Percentiles rank a stretch among this genome's conserved stretches.
phyloP scores from a whole-genome alignment of 2,329 filamentous ascomycete genomes.

The Aureobasidium sp. region DNA sequence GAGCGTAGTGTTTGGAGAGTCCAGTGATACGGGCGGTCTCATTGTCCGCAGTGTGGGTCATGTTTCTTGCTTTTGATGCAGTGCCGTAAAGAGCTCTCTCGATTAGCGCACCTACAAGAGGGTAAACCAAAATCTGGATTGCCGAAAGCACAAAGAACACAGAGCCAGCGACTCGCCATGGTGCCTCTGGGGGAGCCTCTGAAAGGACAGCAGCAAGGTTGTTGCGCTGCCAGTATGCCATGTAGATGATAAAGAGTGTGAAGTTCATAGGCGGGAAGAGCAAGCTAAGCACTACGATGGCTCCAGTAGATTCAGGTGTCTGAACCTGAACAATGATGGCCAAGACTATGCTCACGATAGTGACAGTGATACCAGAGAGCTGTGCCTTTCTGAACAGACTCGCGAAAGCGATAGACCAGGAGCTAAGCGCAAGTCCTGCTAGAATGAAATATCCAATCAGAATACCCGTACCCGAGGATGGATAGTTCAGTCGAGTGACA shows the following conservation, averaged over 20 bases:
- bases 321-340: conserved; percentile 77
- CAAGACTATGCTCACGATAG: conserved; percentile 65
- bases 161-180: conserved; percentile 64
- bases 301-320: conserved; percentile 53
- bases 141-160: conserved; percentile 70
- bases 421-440: conserved; percentile 68
- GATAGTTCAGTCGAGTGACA: conserved; percentile 53
- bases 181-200: conserved; percentile 48
- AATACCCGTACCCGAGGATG: conserved; percentile 37
- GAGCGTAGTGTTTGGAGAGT: conserved; percentile 73
- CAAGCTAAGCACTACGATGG: conserved; percentile 63
- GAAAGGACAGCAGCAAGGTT: conserved; percentile 55
- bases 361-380: conserved; percentile 73
- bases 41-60: conserved; percentile 25
- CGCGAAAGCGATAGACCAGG: conserved; percentile 72
- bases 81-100: conserved; percentile 73
- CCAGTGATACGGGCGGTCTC: conserved; percentile 61
- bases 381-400: conserved; percentile 83
- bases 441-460: conserved; percentile 60
- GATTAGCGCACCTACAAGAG: conserved; percentile 64
- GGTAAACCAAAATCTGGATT: conserved; percentile 71
- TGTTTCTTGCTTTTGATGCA: conserved; percentile 48
- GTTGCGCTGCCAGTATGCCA: conserved; percentile 66
- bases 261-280: conserved; percentile 86
- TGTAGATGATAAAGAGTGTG: conserved; percentile 72